These are phyloP conservation scores for Pyronema omphalodes DNA, from an alignment of 495 filamentous ascomycete genomes.

Conservation along the genomic window DNA sequence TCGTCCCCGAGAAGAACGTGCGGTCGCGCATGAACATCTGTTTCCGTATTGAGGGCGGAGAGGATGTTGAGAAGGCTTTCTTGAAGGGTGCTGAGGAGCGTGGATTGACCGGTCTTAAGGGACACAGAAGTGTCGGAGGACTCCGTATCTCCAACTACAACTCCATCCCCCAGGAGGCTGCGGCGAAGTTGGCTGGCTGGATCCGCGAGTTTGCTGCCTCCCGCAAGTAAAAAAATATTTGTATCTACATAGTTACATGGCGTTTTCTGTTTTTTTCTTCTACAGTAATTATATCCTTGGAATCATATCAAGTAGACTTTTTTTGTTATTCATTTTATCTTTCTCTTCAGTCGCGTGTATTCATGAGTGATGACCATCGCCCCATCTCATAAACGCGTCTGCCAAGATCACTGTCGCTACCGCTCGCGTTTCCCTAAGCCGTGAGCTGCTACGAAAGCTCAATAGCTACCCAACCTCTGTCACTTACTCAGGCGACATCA, in stretches of 20 bases:
- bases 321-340: no score
- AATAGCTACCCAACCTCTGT: no score
- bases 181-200: slow-evolving; percentile 40
- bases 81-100: slow-evolving; percentile 46
- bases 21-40: slow-evolving; percentile 86
- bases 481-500: no score
- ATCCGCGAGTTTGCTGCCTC: slow-evolving; percentile 36
- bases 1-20: slow-evolving; percentile 53
- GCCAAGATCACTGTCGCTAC: no score
- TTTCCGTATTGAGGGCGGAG: slow-evolving; percentile 52
- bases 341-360: no score
- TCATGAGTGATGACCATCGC: no score
- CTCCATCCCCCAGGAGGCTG: slow-evolving; percentile 38
- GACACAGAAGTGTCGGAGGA: slow-evolving; percentile 62
- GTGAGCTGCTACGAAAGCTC: no score
- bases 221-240: background rate
- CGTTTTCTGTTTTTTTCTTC: no score
- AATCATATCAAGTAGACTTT: no score
- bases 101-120: slow-evolving; percentile 55
- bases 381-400: no score
- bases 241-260: background rate
- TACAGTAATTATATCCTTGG: no score
- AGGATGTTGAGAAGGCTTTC: slow-evolving; percentile 54
- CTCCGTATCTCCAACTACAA: slow-evolving; percentile 49
- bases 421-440: no score